phyloP scores from a whole-genome alignment of 495 filamentous ascomycete species.

The Chaetomium cochliodes region DNA sequence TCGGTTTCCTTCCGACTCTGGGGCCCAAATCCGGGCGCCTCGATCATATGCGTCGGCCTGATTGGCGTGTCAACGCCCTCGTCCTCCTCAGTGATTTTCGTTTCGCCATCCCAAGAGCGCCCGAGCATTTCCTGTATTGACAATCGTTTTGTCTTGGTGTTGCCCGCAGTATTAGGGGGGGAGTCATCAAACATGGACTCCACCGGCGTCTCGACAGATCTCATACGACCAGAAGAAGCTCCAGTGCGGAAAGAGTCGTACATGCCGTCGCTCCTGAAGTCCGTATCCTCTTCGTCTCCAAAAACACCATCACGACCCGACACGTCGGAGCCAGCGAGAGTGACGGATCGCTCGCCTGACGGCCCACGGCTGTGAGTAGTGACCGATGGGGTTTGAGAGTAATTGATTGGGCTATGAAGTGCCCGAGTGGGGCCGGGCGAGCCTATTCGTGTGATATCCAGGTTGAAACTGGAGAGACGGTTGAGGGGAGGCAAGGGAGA shows the following conservation, averaged over 20 bases:
- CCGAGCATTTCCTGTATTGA: constrained; percentile 57
- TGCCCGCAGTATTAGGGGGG: constrained; percentile 52
- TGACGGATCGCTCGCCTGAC: constrained; percentile 68
- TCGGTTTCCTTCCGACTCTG: constrained; percentile 20
- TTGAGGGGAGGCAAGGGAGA: constrained; percentile 58
- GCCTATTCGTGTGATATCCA: constrained; percentile 51
- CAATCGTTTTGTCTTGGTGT: constrained; percentile 56
- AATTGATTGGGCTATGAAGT: constrained; percentile 30
- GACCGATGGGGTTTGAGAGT: constrained; percentile 31
- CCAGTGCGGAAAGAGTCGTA: constrained; percentile 89
- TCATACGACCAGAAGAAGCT: constrained; percentile 57
- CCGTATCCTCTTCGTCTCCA: constrained; percentile 81
- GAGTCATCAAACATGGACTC: constrained; percentile 87
- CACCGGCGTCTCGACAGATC: constrained; percentile 59
- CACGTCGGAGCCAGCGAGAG: constrained; percentile 77
- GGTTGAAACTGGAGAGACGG: constrained; percentile 57
- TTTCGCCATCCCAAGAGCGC: constrained; percentile 49
- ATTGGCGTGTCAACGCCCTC: constrained; percentile 59
- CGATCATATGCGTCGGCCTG: constrained; percentile 34
- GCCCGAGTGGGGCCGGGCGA: constrained; percentile 30
- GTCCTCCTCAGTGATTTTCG: constrained; percentile 65
- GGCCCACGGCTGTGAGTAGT: constrained; percentile 33
- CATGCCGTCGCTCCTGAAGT: constrained; percentile 82
- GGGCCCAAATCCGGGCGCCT: constrained; percentile 22
- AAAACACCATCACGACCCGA: constrained; percentile 72